Conservation (phyloP, 805 yeast species). For the Pichia cabralensis region DNA sequence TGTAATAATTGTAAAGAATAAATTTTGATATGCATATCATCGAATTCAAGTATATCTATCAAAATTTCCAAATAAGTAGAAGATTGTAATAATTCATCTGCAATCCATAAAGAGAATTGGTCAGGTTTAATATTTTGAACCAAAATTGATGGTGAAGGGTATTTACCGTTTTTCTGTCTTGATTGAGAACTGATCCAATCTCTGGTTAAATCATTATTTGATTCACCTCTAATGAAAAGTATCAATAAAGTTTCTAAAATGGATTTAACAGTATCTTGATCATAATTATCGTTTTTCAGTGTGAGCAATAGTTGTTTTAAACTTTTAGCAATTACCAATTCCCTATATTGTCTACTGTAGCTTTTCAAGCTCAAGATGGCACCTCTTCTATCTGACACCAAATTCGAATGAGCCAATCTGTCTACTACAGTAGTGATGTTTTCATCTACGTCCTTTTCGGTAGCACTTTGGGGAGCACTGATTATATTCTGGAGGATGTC, state of each 20-base stretch:
- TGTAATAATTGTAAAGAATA: constrained; percentile 81
- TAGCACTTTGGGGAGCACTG: constrained; percentile 22
- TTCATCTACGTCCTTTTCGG: constrained; percentile 46
- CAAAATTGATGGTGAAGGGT: constrained; percentile 61
- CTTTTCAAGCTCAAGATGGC: constrained; percentile 86
- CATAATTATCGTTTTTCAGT: constrained; percentile 55
- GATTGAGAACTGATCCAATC: constrained; percentile 69
- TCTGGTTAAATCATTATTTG: constrained; percentile 53
- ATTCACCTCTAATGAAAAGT: constrained; percentile 57
- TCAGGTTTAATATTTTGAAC: constrained; percentile 51
- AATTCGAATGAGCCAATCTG: constrained; percentile 69
- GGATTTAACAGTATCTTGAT: constrained; percentile 61
- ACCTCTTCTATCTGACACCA: constrained; percentile 78
- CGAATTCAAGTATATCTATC: constrained; percentile 33
- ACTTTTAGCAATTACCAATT: constrained; percentile 82
- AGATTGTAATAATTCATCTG: constrained; percentile 79
- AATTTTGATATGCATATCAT: constrained; percentile 67
- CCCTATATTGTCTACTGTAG: constrained; percentile 81
- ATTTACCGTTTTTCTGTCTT: constrained; percentile 64
- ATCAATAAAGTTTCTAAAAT: constrained; percentile 78
- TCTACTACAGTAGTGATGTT: constrained; percentile 86
- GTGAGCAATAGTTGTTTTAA: constrained; percentile 62
- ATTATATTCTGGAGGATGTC: constrained; percentile 27
- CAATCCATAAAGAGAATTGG: constrained; percentile 88
- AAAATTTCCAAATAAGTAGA: constrained; percentile 38